These are phyloP conservation scores for Acanthamoeba royreba DNA, from an alignment of 208 protist genomes.

Conservation along the genomic window DNA sequence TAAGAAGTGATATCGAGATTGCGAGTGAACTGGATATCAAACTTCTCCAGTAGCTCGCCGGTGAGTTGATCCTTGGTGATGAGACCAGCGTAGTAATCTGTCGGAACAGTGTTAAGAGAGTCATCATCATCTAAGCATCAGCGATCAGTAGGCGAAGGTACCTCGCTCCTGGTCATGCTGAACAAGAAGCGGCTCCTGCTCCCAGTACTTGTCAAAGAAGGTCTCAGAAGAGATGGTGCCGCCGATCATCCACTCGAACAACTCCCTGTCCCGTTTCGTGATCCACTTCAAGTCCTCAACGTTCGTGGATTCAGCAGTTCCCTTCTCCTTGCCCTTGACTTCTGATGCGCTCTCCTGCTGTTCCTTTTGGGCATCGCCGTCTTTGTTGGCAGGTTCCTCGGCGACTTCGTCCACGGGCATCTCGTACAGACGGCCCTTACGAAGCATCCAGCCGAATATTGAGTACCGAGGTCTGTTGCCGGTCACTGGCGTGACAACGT, in stretches of 20 bases:
- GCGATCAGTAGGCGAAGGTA: too few relatives aligned
- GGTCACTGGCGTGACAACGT: not conserved
- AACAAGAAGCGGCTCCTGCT: not conserved
- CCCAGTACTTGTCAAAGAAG: conserved; percentile 39
- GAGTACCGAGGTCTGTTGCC: not conserved
- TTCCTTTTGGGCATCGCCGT: not conserved
- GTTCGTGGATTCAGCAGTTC: not conserved
- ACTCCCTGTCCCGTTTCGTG: not conserved
- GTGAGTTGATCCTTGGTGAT: not conserved
- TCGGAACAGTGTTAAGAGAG: not conserved
- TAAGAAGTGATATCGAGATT: not conserved
- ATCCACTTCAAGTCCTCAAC: not conserved
- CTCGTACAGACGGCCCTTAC: not conserved
- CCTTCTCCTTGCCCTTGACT: not conserved
- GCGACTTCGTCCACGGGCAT: not conserved
- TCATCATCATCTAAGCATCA: too few relatives aligned
- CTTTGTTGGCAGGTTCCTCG: not conserved
- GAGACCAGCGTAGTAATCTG: not conserved
- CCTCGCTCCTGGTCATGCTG: not conserved
- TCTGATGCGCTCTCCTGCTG: not conserved
- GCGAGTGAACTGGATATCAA: not conserved
- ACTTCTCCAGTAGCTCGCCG: not conserved
- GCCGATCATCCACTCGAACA: conserved; percentile 27
- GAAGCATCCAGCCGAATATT: not conserved
- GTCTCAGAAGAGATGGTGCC: not conserved